Evolutionary conservation across 2,329 filamentous ascomycete species (phyloP), one percentile per base, ranked within the genome.

Genomic region (Pestalotiopsis sp.): DNA sequence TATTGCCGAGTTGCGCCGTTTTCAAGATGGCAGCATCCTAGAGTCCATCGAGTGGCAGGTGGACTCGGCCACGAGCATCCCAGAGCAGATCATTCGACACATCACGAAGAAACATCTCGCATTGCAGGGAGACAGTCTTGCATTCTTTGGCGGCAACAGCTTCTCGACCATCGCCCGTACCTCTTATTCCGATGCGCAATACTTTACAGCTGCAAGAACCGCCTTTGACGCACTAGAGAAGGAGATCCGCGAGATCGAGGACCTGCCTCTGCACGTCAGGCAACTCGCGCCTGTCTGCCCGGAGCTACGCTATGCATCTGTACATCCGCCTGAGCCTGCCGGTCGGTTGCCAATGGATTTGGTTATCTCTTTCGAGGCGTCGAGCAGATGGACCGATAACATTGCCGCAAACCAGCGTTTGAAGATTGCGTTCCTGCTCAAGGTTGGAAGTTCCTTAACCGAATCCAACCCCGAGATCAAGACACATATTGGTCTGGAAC

Each of bases 11-110:
- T 85, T 99, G 61, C 90, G 96, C 72, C 92, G 96, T 23, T 99
- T 99, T 84, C 97, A 95, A 75, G 94, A 98, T 76, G 96, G 96
- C 25, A 95, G 92, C 74, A 98, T 99, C 72, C 86, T 94, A 9
- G 97, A 99, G 80, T 97, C 93, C 76, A 84, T 98, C 38, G 91
- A 97, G 23, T 99, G 96, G 96, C 85, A 85, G 2, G 87, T 90
- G 72, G 86, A 88, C 67, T 84, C 87, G 1, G 83, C 89, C 1
- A 83, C 86, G 2, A 79, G 82, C 39, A 78, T 76, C 67, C 69
- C 74, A 66, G 88, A 94, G 75, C 94, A 97, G 73, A 96, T 98
- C 69, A 83, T 94, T 61, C 84, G 86, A 4, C 93, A 95, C 76
- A 84, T 93, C 20, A 82, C 97, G 13, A 83, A 86, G 41, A 86